Conservation (phyloP, 2,329 filamentous ascomycete species). For the Cercospora sojina region DNA sequence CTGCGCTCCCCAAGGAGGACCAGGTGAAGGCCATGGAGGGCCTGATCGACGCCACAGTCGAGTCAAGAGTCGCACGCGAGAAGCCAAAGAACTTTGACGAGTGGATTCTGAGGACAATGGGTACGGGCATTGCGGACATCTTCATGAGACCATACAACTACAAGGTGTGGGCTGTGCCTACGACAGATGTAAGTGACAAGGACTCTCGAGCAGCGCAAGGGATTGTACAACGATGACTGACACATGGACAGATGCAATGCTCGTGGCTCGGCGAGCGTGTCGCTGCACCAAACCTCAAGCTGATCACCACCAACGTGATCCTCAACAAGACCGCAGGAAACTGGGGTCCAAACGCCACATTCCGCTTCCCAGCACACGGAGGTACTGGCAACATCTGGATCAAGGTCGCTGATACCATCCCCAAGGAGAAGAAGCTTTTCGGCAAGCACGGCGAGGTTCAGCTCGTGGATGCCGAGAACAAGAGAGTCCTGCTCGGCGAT, state of each 20-base stretch:
- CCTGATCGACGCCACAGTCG: constrained; percentile 90
- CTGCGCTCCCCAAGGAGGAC: constrained; percentile 95
- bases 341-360: constrained; percentile 98
- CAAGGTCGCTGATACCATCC: constrained; percentile 87
- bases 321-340: constrained; percentile 93
- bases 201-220: not conserved
- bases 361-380: constrained; percentile 93
- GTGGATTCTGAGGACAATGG: constrained; percentile 94
- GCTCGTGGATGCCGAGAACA: constrained; percentile 82
- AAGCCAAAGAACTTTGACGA: constrained; percentile 98
- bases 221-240: not conserved
- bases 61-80: constrained; percentile 78
- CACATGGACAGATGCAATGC: constrained; percentile 83
- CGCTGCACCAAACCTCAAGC: constrained; percentile 92
- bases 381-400: constrained; percentile 99
- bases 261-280: constrained; percentile 98
- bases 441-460: constrained; percentile 80
- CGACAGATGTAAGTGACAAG: constrained; percentile 72
- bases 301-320: constrained; percentile 88
- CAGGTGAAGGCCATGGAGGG: constrained; percentile 93
- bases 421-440: constrained; percentile 86
- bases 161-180: constrained; percentile 99
- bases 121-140: constrained; percentile 81
- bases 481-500: constrained; percentile 77
- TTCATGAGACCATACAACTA: constrained; percentile 99